Percentiles rank a stretch among this genome's conserved stretches.
Conservation (phyloP, 2,329 filamentous ascomycete genomes). For the Diaporthe velutina region DNA sequence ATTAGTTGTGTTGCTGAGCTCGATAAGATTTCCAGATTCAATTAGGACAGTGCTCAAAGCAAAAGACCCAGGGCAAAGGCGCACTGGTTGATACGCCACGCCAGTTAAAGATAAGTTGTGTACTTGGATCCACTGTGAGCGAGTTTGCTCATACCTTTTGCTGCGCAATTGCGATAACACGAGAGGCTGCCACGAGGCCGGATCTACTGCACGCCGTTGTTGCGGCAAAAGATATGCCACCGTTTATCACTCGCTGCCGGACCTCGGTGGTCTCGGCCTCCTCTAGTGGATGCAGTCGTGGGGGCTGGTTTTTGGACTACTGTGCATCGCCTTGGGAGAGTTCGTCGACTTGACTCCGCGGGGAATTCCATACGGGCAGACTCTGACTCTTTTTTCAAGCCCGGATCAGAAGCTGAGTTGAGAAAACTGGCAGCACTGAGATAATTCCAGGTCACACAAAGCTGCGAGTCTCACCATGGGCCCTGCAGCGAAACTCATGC, state of each 20-base stretch:
- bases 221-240: no score
- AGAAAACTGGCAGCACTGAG: background rate
- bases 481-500: background rate
- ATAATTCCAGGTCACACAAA: background rate
- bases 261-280: background rate
- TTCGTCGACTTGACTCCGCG: no score
- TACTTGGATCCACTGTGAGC: no score
- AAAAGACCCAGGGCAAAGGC: background rate
- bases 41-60: background rate
- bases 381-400: background rate
- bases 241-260: slow-evolving; percentile 14
- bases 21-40: background rate
- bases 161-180: no score
- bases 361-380: background rate
- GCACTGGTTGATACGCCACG: background rate
- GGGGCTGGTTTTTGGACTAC: no score
- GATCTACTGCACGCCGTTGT: no score
- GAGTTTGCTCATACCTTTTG: no score
- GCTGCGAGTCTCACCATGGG: slow-evolving; percentile 19
- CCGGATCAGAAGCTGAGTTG: background rate
- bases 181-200: no score
- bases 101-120: background rate
- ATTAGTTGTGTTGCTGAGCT: background rate
- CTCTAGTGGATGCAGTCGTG: background rate
- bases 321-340: no score